Conservation (phyloP, 2,329 filamentous ascomycete genomes). For the Calonectria multiphialidica region DNA sequence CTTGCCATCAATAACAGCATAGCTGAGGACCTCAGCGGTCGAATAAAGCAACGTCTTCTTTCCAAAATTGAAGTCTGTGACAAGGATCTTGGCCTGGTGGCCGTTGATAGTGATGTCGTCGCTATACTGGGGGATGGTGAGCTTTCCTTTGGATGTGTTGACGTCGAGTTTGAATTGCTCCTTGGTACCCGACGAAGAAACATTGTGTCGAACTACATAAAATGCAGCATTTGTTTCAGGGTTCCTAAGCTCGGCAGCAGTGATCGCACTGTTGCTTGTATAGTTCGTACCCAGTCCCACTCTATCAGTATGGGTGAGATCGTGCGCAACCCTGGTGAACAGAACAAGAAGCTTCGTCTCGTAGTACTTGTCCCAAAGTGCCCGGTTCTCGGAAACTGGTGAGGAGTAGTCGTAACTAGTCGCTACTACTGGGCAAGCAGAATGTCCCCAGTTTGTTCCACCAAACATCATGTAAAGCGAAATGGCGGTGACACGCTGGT, state of each 20-base stretch:
- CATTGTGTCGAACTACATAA: constrained; percentile 68
- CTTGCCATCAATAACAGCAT: constrained; percentile 59
- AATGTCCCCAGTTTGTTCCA: constrained; percentile 73
- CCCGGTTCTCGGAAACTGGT: constrained; percentile 70
- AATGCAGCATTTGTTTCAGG: constrained; percentile 68
- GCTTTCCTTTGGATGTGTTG: constrained; percentile 65
- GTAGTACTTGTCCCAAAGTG: constrained; percentile 70
- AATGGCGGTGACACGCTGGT: constrained; percentile 69
- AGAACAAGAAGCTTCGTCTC: constrained; percentile 72
- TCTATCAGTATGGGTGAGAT: constrained; percentile 67
- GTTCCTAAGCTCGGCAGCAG: constrained; percentile 68
- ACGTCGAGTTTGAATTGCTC: constrained; percentile 68
- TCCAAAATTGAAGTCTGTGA: constrained; percentile 70
- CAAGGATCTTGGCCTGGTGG: constrained; percentile 71
- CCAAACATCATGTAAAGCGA: constrained; percentile 76
- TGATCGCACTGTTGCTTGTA: constrained; percentile 63
- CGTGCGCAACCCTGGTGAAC: constrained; percentile 68
- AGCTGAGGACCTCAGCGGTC: constrained; percentile 67
- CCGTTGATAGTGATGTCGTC: constrained; percentile 66
- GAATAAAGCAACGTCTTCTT: constrained; percentile 64
- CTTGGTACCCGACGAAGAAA: constrained; percentile 62
- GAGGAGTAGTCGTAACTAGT: constrained; percentile 75
- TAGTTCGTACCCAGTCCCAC: constrained; percentile 46
- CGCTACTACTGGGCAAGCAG: constrained; percentile 68
- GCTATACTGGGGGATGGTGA: constrained; percentile 65